Conservation (phyloP, 2,329 filamentous ascomycete species). For the Xylariales sp. region DNA sequence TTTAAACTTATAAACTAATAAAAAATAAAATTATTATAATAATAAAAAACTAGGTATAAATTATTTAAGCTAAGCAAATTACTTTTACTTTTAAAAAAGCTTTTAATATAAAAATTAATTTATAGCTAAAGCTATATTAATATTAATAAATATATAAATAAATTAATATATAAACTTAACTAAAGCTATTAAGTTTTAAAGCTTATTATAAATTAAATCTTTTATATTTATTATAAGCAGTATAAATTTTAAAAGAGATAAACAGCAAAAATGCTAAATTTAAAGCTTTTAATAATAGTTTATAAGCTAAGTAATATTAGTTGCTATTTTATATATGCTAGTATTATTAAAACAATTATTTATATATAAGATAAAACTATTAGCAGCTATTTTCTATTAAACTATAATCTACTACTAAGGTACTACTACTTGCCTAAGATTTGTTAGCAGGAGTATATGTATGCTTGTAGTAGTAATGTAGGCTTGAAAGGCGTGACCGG, state of each 20-base stretch:
- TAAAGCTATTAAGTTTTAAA: too few species aligned
- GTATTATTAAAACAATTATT: not conserved
- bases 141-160: too few species aligned
- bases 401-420: not conserved
- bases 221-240: too few species aligned
- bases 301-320: not conserved
- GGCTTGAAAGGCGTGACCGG: not conserved
- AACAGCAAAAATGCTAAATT: not conserved
- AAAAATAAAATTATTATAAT: too few species aligned
- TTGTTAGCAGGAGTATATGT: not conserved
- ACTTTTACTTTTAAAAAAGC: too few species aligned
- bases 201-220: too few species aligned
- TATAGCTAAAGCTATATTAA: too few species aligned
- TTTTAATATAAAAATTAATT: too few species aligned
- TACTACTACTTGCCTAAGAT: not conserved
- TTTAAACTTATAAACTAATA: too few species aligned
- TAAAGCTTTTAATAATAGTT: not conserved
- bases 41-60: too few species aligned
- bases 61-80: too few species aligned
- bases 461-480: not conserved
- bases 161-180: too few species aligned
- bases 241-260: not conserved
- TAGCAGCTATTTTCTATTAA: not conserved
- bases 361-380: not conserved
- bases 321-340: not conserved